These are phyloP conservation scores for Mycena leptocephala DNA, from an alignment of 768 basidiomycete genomes.

Conservation along the genomic window DNA sequence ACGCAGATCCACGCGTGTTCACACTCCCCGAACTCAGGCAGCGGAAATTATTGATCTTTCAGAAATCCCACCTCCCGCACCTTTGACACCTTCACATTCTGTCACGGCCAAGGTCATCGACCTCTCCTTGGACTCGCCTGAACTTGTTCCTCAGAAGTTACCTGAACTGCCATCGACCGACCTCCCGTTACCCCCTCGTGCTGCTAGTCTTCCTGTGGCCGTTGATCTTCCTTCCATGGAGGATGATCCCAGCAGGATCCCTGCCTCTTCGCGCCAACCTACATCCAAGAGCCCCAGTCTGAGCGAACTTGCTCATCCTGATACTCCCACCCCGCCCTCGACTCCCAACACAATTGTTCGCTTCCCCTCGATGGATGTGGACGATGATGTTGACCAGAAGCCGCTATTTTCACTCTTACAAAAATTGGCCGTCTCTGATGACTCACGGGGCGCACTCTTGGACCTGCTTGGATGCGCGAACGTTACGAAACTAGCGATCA, in stretches of 20 bases:
- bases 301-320: neutral
- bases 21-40: neutral
- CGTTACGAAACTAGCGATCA: neutral
- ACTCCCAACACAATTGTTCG: neutral
- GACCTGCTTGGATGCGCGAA: conserved; percentile 24
- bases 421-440: neutral
- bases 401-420: neutral
- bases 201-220: neutral
- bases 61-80: neutral
- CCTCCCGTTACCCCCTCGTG: neutral
- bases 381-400: conserved; percentile 16
- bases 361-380: neutral
- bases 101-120: neutral
- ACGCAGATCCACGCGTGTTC: conserved; percentile 1
- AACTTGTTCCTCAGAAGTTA: neutral
- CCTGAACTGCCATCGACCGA: neutral
- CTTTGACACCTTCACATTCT: neutral
- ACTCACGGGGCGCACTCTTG: conserved; percentile 14
- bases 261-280: neutral
- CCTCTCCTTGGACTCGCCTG: conserved; percentile 21
- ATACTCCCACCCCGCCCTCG: neutral
- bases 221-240: neutral
- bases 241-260: neutral
- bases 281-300: neutral
- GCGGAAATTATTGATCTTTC: conserved; percentile 8